These are phyloP conservation scores for Cyclanthera cordifolia DNA, from an alignment of 306 rosid species.

Conservation along the genomic window DNA sequence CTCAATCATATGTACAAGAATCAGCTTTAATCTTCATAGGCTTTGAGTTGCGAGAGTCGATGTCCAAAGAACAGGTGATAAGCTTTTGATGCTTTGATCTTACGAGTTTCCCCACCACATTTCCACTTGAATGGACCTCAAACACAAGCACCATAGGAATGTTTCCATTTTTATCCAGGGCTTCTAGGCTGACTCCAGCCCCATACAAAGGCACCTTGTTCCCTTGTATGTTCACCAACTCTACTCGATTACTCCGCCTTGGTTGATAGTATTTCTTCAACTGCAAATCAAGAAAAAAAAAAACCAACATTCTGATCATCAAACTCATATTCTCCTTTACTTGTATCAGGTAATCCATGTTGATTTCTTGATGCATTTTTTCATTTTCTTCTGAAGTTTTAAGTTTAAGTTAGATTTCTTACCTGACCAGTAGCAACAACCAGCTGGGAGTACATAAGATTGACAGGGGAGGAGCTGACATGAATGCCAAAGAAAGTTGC, in stretches of 20 bases:
- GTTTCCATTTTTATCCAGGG: constrained; percentile 24
- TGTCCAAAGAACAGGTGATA: constrained; percentile 34
- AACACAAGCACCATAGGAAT: constrained; percentile 49
- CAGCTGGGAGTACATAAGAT: constrained; percentile 64
- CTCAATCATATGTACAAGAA: constrained; percentile 39
- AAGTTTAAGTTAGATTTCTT: constrained; percentile 7
- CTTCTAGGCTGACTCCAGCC: constrained; percentile 56
- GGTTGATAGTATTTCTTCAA: constrained; percentile 62
- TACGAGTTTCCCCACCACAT: constrained; percentile 65
- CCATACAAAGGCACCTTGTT: constrained; percentile 69
- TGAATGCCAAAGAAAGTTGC: constrained; percentile 73
- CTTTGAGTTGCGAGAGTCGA: constrained; percentile 33
- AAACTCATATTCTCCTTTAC: neutral
- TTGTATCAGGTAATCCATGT: neutral
- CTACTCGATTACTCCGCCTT: constrained; percentile 37
- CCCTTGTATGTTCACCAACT: constrained; percentile 48
- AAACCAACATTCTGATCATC: neutral
- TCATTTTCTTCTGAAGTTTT: neutral
- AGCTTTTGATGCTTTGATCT: constrained; percentile 39
- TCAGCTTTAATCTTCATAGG: constrained; percentile 40
- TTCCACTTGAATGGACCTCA: constrained; percentile 43
- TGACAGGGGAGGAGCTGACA: constrained; percentile 46
- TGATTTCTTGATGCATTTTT: neutral
- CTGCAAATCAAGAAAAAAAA: constrained; percentile 22
- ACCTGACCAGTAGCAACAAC: constrained; percentile 74